Conservation (phyloP, 139 green algal species). For the Chlamydomonas urium region DNA sequence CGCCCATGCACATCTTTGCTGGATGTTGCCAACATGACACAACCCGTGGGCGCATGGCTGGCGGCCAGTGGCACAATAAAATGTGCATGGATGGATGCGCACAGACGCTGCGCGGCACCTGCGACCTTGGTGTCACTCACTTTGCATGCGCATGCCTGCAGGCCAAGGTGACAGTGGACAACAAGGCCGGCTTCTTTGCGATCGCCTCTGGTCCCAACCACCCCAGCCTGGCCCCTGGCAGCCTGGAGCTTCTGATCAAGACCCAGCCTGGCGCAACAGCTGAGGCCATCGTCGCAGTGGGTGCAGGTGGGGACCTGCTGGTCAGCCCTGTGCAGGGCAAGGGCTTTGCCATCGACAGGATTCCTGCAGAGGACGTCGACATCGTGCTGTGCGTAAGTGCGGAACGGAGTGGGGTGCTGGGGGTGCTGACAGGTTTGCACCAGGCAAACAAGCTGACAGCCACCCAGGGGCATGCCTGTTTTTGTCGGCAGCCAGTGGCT, state of each 20-base stretch:
- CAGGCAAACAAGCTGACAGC: too few relatives aligned
- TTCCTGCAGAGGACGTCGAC: slow-evolving; percentile 43
- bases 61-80: too few relatives aligned
- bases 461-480: too few relatives aligned
- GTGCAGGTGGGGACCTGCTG: slow-evolving; percentile 30
- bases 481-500: too few relatives aligned
- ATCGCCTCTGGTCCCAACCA: slow-evolving; percentile 79
- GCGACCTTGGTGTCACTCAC: too few relatives aligned
- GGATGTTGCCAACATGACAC: too few relatives aligned
- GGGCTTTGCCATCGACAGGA: slow-evolving; percentile 80
- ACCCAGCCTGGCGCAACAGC: slow-evolving; percentile 50
- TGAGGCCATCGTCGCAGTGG: slow-evolving; percentile 43
- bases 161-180: slow-evolving; percentile 55
- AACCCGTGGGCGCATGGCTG: too few relatives aligned
- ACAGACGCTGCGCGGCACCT: too few relatives aligned
- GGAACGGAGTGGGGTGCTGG: too few relatives aligned
- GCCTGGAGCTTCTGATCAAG: slow-evolving; percentile 71
- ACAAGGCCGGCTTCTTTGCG: slow-evolving; percentile 82
- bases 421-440: too few relatives aligned
- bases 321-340: slow-evolving; percentile 56
- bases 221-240: slow-evolving; percentile 31
- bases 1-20: too few relatives aligned
- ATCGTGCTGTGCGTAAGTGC: slow-evolving; percentile 7
- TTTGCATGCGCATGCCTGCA: slow-evolving; percentile 15
- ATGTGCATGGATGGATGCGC: too few relatives aligned